Evolutionary conservation across 116 monocot genomes (phyloP).

Genomic region (Phalaenopsis hybrid): DNA sequence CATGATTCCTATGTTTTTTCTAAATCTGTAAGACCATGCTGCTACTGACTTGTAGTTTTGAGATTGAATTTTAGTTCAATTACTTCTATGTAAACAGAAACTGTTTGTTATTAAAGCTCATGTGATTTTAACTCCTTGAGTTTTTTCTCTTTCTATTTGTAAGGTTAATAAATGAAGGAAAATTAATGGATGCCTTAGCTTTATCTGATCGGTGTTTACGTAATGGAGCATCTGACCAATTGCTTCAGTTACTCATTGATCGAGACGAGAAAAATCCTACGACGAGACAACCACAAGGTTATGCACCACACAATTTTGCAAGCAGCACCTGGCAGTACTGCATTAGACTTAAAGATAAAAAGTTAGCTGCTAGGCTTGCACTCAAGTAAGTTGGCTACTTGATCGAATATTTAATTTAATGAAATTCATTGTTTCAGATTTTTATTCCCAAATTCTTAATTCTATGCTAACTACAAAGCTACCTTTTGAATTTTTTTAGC

Average conservation of each 20-base stretch:
- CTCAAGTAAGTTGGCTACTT: slow-evolving; percentile 59
- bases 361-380: slow-evolving; percentile 77
- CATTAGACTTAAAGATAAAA: slow-evolving; percentile 82
- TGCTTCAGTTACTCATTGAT: slow-evolving; percentile 86
- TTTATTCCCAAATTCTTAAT: background rate
- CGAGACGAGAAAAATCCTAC: slow-evolving; percentile 41
- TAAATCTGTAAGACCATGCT: background rate
- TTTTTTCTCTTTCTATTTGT: slow-evolving; percentile 9
- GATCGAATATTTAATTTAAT: background rate
- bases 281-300: slow-evolving; percentile 26
- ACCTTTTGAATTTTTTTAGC: background rate
- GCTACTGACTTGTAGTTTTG: background rate
- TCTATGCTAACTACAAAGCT: background rate
- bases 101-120: too few relatives aligned
- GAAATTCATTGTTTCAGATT: background rate
- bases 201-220: slow-evolving; percentile 85
- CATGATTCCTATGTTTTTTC: background rate
- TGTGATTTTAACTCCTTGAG: slow-evolving; percentile 2
- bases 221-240: slow-evolving; percentile 80
- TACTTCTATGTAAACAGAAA: background rate
- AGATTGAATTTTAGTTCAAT: background rate
- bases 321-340: slow-evolving; percentile 80
- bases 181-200: slow-evolving; percentile 88
- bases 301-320: slow-evolving; percentile 34
- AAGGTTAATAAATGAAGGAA: slow-evolving; percentile 87